These are phyloP conservation scores for Panaeolus papilionaceus DNA, from an alignment of 768 basidiomycete species.

Conservation along the genomic window DNA sequence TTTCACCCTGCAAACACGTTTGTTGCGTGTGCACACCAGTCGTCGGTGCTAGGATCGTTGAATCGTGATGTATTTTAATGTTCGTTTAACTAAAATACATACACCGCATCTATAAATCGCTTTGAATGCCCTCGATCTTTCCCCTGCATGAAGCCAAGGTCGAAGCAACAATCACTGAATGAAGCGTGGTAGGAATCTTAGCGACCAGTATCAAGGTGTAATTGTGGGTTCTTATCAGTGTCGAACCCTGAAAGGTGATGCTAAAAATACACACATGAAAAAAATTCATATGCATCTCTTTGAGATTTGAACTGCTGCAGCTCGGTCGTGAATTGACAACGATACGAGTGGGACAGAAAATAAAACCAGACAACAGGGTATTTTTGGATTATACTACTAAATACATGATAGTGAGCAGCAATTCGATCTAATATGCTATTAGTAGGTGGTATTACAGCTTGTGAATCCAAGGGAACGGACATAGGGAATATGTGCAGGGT, in stretches of 20 bases:
- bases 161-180: neutral
- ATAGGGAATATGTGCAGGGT: neutral
- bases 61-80: too few species aligned
- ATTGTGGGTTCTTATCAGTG: neutral
- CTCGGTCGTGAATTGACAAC: neutral
- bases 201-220: neutral
- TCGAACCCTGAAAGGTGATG: neutral
- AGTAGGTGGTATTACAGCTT: neutral
- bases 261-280: neutral
- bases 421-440: neutral
- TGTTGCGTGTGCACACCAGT: too few species aligned
- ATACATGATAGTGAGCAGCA: neutral
- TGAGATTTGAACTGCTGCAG: neutral
- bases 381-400: neutral
- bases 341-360: neutral
- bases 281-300: neutral
- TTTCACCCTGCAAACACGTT: too few species aligned
- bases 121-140: too few species aligned
- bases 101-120: too few species aligned
- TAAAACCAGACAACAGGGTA: neutral
- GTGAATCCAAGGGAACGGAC: neutral
- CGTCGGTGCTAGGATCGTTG: too few species aligned
- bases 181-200: neutral
- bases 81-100: too few species aligned
- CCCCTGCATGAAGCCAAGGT: too few species aligned